These are phyloP conservation scores for Aquilaria sinensis DNA, from an alignment of 345 rosid species.

Conservation along the genomic window DNA sequence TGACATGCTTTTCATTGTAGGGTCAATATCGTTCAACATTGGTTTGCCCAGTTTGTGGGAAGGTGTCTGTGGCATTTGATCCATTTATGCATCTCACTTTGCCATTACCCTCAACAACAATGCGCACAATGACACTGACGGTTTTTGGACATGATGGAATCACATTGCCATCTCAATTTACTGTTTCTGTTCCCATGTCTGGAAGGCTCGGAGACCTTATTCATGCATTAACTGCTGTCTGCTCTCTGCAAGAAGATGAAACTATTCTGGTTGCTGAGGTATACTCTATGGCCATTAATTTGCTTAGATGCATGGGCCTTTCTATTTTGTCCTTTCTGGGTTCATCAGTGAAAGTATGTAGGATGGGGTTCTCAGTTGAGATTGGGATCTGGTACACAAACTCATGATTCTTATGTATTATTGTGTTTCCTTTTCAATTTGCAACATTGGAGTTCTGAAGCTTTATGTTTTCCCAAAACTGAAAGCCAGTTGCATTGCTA, in stretches of 20 bases:
- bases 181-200: slow-evolving; percentile 44
- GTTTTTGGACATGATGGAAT: slow-evolving; percentile 45
- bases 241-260: slow-evolving; percentile 50
- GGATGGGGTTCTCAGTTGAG: too few relatives aligned
- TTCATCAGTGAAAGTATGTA: too few relatives aligned
- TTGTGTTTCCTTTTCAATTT: too few relatives aligned
- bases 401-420: too few relatives aligned
- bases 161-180: slow-evolving; percentile 30
- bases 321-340: too few relatives aligned
- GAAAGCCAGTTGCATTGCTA: too few relatives aligned
- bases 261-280: slow-evolving; percentile 64
- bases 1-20: slow-evolving; percentile 25
- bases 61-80: slow-evolving; percentile 64
- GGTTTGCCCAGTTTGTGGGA: slow-evolving; percentile 65
- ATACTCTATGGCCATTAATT: slow-evolving; percentile 7
- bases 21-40: slow-evolving; percentile 68
- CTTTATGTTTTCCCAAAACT: too few relatives aligned
- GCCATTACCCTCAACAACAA: slow-evolving; percentile 57
- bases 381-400: too few relatives aligned
- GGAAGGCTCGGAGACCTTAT: slow-evolving; percentile 55
- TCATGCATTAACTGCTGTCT: slow-evolving; percentile 38
- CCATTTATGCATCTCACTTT: slow-evolving; percentile 75
- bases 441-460: too few relatives aligned
- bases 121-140: slow-evolving; percentile 58
- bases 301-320: slow-evolving; percentile 2